A percentile compares a stretch with the other conserved stretches of the same genome.
Conservation (phyloP, 2,329 filamentous ascomycete genomes). For the Apiospora rasikravindrae region DNA sequence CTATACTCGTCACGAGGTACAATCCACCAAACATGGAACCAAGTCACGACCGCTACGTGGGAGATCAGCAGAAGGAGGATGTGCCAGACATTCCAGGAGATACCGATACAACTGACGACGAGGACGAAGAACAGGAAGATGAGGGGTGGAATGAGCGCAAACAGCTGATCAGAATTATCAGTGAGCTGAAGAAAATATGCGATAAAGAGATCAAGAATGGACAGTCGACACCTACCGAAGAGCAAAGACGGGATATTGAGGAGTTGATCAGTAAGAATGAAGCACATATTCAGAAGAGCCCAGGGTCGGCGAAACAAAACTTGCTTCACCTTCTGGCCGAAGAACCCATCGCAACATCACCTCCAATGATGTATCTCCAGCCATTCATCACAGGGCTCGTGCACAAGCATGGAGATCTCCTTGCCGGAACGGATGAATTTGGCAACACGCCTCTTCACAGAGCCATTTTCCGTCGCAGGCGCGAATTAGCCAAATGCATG, state of each 20-base stretch:
- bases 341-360: neutral
- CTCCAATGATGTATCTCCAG: neutral
- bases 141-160: too few relatives aligned
- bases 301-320: neutral
- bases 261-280: neutral
- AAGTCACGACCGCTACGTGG: too few relatives aligned
- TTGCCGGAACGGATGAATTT: neutral
- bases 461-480: neutral
- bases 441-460: neutral
- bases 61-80: too few relatives aligned
- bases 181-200: too few relatives aligned
- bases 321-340: neutral
- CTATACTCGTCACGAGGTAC: too few relatives aligned
- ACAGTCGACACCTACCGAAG: too few relatives aligned
- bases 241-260: neutral
- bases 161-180: too few relatives aligned
- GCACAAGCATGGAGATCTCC: neutral
- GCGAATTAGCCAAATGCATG: neutral
- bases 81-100: too few relatives aligned
- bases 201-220: too few relatives aligned
- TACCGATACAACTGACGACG: too few relatives aligned
- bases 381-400: neutral
- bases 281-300: neutral
- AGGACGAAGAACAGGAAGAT: too few relatives aligned
- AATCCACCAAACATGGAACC: too few relatives aligned